A percentile compares a stretch with the other conserved stretches of the same genome.
phyloP scores from a whole-genome alignment of 768 basidiomycete genomes.

The Tricholoma terreum region DNA sequence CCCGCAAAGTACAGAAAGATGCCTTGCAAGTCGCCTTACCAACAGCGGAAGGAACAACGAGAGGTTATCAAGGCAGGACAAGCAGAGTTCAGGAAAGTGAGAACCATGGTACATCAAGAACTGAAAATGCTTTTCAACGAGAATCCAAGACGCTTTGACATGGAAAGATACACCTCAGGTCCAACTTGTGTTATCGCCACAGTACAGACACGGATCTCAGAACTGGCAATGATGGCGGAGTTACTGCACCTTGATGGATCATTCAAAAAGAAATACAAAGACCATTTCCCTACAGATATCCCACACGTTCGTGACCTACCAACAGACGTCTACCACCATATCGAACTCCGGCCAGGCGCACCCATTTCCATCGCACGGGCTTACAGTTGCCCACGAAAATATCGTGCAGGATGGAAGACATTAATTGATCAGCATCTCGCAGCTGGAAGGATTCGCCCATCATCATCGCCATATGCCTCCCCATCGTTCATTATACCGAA shows the following conservation, averaged over 20 bases:
- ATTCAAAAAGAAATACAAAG: no score
- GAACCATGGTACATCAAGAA: neutral
- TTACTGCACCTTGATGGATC: neutral
- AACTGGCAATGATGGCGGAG: neutral
- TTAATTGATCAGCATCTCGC: no score
- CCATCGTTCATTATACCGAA: no score
- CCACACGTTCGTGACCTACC: neutral
- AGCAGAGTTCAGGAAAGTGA: neutral
- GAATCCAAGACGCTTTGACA: neutral
- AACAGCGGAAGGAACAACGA: neutral
- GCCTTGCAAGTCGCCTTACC: neutral
- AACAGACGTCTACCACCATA: no score
- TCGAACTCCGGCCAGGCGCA: neutral
- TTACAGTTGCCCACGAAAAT: neutral
- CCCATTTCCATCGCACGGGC: neutral
- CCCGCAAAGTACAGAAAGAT: no score
- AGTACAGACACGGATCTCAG: neutral
- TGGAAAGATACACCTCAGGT: neutral
- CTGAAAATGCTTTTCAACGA: no score
- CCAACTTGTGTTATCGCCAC: neutral
- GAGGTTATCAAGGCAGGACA: neutral
- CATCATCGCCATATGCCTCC: no score
- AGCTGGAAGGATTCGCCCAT: no score
- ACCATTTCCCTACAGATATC: neutral
- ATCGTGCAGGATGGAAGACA: no score